These are phyloP conservation scores for Cokeromyces recurvatus DNA, from an alignment of 371 early-diverging fungal genomes.

Conservation along the genomic window DNA sequence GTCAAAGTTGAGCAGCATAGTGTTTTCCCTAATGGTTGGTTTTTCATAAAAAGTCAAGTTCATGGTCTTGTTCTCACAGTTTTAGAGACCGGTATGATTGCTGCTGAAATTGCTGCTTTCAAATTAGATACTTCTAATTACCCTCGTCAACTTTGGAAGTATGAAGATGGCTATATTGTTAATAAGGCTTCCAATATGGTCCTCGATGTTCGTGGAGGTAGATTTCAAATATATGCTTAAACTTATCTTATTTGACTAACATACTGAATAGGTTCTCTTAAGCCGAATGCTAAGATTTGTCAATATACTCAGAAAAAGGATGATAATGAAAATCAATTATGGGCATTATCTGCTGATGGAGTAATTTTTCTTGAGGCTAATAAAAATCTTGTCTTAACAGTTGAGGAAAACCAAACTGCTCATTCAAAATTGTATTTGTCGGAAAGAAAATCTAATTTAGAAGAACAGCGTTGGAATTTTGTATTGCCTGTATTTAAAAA, in stretches of 20 bases:
- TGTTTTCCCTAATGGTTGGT: constrained; percentile 55
- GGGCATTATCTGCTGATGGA: constrained; percentile 37
- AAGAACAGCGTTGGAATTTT: constrained; percentile 48
- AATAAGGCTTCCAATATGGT: constrained; percentile 55
- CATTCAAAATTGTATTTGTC: constrained; percentile 21
- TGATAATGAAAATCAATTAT: constrained; percentile 33
- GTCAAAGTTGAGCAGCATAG: constrained; percentile 18
- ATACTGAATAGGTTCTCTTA: constrained; percentile 22
- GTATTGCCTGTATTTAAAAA: constrained; percentile 47
- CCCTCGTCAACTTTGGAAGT: constrained; percentile 54
- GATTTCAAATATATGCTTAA: too few relatives aligned
- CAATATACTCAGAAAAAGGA: constrained; percentile 36
- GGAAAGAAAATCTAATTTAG: constrained; percentile 24
- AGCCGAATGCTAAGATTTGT: constrained; percentile 28
- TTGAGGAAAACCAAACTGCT: constrained; percentile 22
- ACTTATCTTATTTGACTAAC: neutral
- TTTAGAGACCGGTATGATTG: constrained; percentile 20
- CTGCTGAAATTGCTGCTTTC: constrained; percentile 41
- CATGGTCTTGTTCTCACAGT: constrained; percentile 45
- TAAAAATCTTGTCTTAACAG: constrained; percentile 25
- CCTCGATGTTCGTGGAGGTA: constrained; percentile 56
- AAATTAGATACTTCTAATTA: constrained; percentile 45
- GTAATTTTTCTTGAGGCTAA: constrained; percentile 24
- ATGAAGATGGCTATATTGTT: constrained; percentile 48
- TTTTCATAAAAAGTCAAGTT: constrained; percentile 59